A percentile compares a stretch with the other conserved stretches of the same genome.
Conservation (phyloP, 352 stramenopile species). For the Phytophthora chlamydospora region DNA sequence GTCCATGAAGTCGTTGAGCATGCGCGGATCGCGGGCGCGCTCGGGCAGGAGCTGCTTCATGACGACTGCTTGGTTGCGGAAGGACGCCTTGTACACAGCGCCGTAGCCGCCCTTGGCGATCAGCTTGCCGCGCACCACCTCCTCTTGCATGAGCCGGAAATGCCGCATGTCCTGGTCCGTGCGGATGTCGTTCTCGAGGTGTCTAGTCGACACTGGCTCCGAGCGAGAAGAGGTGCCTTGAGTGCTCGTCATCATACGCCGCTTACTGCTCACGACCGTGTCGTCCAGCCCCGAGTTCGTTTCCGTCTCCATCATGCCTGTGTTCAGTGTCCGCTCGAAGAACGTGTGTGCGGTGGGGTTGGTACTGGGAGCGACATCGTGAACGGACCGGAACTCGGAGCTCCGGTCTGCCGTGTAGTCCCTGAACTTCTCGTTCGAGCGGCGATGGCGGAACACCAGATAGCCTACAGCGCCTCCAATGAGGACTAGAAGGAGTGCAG, state of each 20-base stretch:
- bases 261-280: constrained; percentile 23
- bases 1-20: constrained; percentile 57
- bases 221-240: constrained; percentile 22
- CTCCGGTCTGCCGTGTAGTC: constrained; percentile 25
- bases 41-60: constrained; percentile 55
- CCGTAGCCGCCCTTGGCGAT: constrained; percentile 69
- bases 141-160: constrained; percentile 55
- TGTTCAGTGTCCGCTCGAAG: constrained; percentile 36
- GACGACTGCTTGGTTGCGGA: constrained; percentile 44
- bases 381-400: constrained; percentile 21
- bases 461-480: constrained; percentile 34
- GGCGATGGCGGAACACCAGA: constrained; percentile 35
- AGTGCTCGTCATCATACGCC: constrained; percentile 14
- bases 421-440: constrained; percentile 18
- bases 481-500: constrained; percentile 28
- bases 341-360: constrained; percentile 19
- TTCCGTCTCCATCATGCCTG: constrained; percentile 17
- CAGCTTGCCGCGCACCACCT: constrained; percentile 45
- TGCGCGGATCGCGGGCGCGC: constrained; percentile 32
- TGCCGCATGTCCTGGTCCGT: constrained; percentile 63
- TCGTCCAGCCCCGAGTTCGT: constrained; percentile 18
- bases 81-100: constrained; percentile 56
- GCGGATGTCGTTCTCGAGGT: constrained; percentile 70
- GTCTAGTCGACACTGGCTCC: constrained; percentile 11
- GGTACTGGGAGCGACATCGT: constrained; percentile 1